These are phyloP conservation scores for Isabelozyma pseudorhagii DNA, from an alignment of 805 yeast genomes.

Conservation along the genomic window DNA sequence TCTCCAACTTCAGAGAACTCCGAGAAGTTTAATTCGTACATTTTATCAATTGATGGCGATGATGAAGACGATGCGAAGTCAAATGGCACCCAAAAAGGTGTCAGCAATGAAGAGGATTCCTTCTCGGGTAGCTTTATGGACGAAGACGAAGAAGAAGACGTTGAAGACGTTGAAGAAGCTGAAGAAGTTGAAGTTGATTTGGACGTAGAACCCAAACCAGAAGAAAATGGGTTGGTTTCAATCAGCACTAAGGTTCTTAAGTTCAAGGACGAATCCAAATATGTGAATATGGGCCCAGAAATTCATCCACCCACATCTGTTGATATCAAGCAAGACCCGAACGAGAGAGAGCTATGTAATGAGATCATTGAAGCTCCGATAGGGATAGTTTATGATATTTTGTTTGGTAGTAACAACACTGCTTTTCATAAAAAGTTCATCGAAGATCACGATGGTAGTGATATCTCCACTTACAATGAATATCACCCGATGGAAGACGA, in stretches of 20 bases:
- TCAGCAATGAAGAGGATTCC: slow-evolving; percentile 16
- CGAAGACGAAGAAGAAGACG: slow-evolving; percentile 19
- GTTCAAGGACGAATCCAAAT: slow-evolving; percentile 37
- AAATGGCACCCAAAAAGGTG: slow-evolving; percentile 17
- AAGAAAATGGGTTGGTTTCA: neutral
- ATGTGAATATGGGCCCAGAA: slow-evolving; percentile 60
- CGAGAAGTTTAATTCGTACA: slow-evolving; percentile 23
- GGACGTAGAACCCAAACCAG: neutral
- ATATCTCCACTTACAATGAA: slow-evolving; percentile 36
- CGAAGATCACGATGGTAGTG: slow-evolving; percentile 45
- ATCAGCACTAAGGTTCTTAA: slow-evolving; percentile 21
- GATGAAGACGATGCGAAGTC: slow-evolving; percentile 15
- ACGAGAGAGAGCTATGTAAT: slow-evolving; percentile 47
- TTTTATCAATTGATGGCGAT: slow-evolving; percentile 45
- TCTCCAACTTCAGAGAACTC: slow-evolving; percentile 10
- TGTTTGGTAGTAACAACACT: slow-evolving; percentile 61
- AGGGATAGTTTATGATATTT: slow-evolving; percentile 65
- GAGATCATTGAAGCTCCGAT: slow-evolving; percentile 65
- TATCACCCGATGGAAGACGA: slow-evolving; percentile 35
- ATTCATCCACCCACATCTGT: slow-evolving; percentile 57
- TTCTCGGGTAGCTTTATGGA: slow-evolving; percentile 9
- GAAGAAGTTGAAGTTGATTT: slow-evolving; percentile 5
- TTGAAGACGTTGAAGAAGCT: slow-evolving; percentile 5
- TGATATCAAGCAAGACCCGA: slow-evolving; percentile 30
- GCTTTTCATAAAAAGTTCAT: slow-evolving; percentile 35